A percentile compares a stretch with the other conserved stretches of the same genome.
These are phyloP conservation scores for Drechslerella coelobrocha DNA, from an alignment of 2,329 filamentous ascomycete species.

Conservation along the genomic window DNA sequence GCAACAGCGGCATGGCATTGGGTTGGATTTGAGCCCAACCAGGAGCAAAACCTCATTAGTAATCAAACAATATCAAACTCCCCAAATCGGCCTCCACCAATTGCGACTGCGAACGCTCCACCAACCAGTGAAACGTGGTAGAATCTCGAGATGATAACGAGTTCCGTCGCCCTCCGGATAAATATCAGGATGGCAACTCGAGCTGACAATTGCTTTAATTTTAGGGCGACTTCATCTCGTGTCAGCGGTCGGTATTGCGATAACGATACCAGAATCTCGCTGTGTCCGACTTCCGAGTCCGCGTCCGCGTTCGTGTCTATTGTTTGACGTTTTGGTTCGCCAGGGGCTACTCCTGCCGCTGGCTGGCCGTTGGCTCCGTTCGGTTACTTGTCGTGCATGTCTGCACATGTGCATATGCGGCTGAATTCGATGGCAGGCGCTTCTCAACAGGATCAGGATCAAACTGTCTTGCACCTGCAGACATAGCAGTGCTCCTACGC, in stretches of 20 bases:
- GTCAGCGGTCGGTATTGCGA: neutral
- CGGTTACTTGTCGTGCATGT: no score
- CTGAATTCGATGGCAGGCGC: neutral
- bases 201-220: no score
- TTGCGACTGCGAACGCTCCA: no score
- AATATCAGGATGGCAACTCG: neutral
- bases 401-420: neutral
- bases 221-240: neutral
- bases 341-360: neutral
- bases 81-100: neutral
- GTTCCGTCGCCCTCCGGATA: neutral
- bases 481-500: neutral
- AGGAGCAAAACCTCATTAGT: slow-evolving; percentile 1
- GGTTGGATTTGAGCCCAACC: neutral
- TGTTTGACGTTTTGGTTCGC: no score
- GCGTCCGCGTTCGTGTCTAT: no score
- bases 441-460: neutral
- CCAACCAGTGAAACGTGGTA: neutral
- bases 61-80: no score
- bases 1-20: neutral
- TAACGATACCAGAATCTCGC: neutral
- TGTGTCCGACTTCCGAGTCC: neutral
- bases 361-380: neutral
- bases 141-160: neutral
- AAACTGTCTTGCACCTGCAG: slow-evolving; percentile 1